phyloP scores from a whole-genome alignment of 768 basidiomycete genomes.

The Pleurotus pulmonarius region DNA sequence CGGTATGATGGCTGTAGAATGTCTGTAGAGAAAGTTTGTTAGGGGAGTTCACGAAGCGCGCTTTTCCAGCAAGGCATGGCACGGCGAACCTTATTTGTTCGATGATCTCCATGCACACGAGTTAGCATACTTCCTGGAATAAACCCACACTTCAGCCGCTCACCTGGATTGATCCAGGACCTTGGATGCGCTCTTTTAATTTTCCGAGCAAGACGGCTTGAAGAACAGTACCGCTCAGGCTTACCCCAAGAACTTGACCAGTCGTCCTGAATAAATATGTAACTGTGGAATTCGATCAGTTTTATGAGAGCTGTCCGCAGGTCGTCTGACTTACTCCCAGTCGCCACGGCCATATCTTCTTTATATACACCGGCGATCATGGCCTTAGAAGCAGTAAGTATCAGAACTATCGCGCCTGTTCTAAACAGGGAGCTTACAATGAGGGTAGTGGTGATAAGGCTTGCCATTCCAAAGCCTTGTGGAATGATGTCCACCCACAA shows the following conservation, averaged over 20 bases:
- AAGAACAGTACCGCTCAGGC: conserved; percentile 77
- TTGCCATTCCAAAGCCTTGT: conserved; percentile 82
- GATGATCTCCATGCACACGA: conserved; percentile 50
- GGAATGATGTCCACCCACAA: conserved; percentile 79
- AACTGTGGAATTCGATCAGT: conserved; percentile 40
- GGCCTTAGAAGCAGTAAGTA: conserved; percentile 43
- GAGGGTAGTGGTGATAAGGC: conserved; percentile 80
- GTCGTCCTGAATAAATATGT: conserved; percentile 92
- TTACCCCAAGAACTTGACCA: conserved; percentile 94
- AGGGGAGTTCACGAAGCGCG: background rate
- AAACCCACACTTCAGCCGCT: conserved; percentile 21
- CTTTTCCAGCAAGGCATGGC: conserved; percentile 9
- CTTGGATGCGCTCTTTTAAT: conserved; percentile 71
- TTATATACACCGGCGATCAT: conserved; percentile 81
- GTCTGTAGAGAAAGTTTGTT: conserved; percentile 33
- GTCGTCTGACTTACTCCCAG: conserved; percentile 67
- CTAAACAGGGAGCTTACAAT: conserved; percentile 48
- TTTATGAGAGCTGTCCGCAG: conserved; percentile 9
- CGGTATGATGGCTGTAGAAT: conserved; percentile 71
- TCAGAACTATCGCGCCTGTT: background rate
- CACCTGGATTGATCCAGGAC: conserved; percentile 70
- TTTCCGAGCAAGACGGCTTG: conserved; percentile 75
- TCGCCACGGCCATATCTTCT: conserved; percentile 84
- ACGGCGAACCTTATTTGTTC: conserved; percentile 54
- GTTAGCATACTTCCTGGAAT: conserved; percentile 8